Conservation (phyloP, 306 rosid genomes). For the Sicyos baderoa region DNA sequence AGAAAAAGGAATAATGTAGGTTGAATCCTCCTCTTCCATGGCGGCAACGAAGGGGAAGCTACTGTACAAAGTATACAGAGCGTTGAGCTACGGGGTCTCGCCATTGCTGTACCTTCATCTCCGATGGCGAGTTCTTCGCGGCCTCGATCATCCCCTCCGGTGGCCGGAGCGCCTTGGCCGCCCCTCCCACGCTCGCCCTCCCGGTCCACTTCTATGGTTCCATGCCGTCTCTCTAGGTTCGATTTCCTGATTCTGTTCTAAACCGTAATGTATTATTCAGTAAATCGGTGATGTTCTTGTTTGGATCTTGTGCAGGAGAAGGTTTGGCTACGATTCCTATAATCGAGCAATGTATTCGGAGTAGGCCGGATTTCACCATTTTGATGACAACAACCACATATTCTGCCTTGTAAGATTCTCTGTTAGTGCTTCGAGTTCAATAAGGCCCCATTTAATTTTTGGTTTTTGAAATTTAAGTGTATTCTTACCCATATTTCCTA, state of each 20-base stretch:
- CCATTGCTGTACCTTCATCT: slow-evolving; percentile 59
- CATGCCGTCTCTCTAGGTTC: slow-evolving; percentile 88
- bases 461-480: too few relatives aligned
- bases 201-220: slow-evolving; percentile 73
- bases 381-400: slow-evolving; percentile 65
- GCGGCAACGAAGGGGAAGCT: slow-evolving; percentile 38
- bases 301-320: slow-evolving; percentile 46
- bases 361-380: slow-evolving; percentile 53
- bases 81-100: slow-evolving; percentile 47
- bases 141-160: slow-evolving; percentile 53
- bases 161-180: slow-evolving; percentile 83
- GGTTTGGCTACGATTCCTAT: slow-evolving; percentile 82
- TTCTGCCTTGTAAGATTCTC: slow-evolving; percentile 69
- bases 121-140: slow-evolving; percentile 51
- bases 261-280: not conserved
- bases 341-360: slow-evolving; percentile 55
- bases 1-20: too few relatives aligned
- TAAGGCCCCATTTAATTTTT: too few relatives aligned
- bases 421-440: not conserved
- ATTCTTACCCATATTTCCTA: too few relatives aligned
- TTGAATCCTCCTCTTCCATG: not conserved
- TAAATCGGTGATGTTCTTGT: not conserved
- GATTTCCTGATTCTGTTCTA: not conserved
- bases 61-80: slow-evolving; percentile 56
- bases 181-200: slow-evolving; percentile 54